Evolutionary conservation across 2,329 filamentous ascomycete species (phyloP).

Genomic region (Rachicladosporium sp.): DNA sequence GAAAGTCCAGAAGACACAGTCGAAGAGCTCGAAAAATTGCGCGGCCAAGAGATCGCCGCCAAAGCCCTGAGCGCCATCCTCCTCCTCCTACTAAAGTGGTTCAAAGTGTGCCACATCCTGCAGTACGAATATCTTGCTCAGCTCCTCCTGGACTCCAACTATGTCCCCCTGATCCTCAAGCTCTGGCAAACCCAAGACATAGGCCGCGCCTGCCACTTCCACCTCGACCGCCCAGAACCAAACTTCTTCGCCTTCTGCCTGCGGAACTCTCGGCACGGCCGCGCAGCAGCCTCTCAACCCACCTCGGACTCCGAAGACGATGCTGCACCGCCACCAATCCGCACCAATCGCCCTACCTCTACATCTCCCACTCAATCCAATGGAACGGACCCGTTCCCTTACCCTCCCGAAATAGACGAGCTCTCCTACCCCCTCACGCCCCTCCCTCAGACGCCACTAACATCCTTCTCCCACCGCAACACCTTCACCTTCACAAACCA

Average conservation of each 20-base stretch:
- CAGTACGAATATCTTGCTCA: slow-evolving; percentile 96
- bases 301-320: slow-evolving; percentile 49
- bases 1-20: slow-evolving; percentile 21
- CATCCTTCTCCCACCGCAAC: slow-evolving; percentile 81
- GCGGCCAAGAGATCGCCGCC: slow-evolving; percentile 73
- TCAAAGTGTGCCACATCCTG: slow-evolving; percentile 84
- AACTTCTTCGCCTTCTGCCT: slow-evolving; percentile 92
- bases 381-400: slow-evolving; percentile 5
- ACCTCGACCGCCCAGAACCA: slow-evolving; percentile 67
- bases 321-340: slow-evolving; percentile 67
- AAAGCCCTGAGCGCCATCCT: slow-evolving; percentile 89
- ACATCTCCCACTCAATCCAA: no score
- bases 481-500: slow-evolving; percentile 95
- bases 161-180: slow-evolving; percentile 82
- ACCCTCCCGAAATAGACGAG: slow-evolving; percentile 61
- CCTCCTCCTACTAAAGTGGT: slow-evolving; percentile 85
- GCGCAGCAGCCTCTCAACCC: slow-evolving; percentile 9
- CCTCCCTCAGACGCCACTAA: slow-evolving; percentile 64
- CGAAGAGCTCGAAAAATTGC: slow-evolving; percentile 70
- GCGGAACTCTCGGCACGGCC: slow-evolving; percentile 50
- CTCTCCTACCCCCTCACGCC: slow-evolving; percentile 67
- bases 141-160: slow-evolving; percentile 86
- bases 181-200: slow-evolving; percentile 90
- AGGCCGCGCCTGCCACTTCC: slow-evolving; percentile 76
- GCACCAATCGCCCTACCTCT: slow-evolving; percentile 23